Evolutionary conservation across 805 yeast species (phyloP), one percentile per base, ranked within the genome.

Genomic region (Wickerhamiella spandovensis): DNA sequence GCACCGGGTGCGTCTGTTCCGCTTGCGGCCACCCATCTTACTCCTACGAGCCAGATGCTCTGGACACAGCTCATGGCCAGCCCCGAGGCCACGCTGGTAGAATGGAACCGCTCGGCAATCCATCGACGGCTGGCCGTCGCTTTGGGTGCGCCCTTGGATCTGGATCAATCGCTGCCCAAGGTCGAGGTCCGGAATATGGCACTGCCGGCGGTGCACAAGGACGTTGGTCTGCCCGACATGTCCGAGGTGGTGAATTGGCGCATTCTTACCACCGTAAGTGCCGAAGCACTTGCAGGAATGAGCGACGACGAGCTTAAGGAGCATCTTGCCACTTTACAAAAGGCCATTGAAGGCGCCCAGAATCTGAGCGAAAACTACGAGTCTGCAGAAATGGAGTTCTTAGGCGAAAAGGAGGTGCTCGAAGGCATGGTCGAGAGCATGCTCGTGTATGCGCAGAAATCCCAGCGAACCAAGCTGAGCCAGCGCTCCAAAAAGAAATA

Each of bases 371-470:
- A 70, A 13, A 67, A 75, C 10, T 81, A 89, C 83, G 70, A 71
- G 46, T 64, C 73, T 53, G 69, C 74, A 52, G 69, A 74, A 46
- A 62, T 64, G 35, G 78, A 73, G 8, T 66, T 81, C 18, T 69
- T 69, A 51, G 74, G 72, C 43, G 94, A 88, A 63, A 83, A 84
- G 58, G 76, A 75, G 32, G 77, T 89, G 15, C 88, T 82, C 61
- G 95, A 90, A 58, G 74, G 82, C 2, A 95, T 92, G 56, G 88
- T 92, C 42, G 95, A 87, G 61, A 88, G 86, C 58, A 68, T 89
- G 57, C 84, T 89, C 15, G 97, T 95, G 7, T 88, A 89, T 62
- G 84, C 95, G 6, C 96, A 92, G 32, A 55, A 58, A 25, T 56
- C 53, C 45, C 58, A 58, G 48, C 61, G 61, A 3, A 44, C 25